Conservation (phyloP, 305 asterid species). For the Fraxinus albicans region DNA sequence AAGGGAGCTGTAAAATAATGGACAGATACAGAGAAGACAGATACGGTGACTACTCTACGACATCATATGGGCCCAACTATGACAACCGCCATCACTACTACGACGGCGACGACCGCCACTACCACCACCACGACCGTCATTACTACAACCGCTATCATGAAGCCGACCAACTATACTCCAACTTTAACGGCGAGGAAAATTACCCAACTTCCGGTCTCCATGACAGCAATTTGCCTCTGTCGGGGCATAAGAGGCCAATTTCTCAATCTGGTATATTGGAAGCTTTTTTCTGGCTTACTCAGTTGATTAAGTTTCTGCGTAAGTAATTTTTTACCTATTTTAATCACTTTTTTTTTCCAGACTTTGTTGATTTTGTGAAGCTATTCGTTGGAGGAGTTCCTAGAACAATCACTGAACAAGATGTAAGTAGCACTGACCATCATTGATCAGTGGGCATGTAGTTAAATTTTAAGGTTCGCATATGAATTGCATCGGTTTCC, state of each 20-base stretch:
- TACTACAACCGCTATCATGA: constrained; percentile 8
- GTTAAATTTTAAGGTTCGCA: neutral
- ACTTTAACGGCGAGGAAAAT: constrained; percentile 34
- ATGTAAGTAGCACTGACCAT: constrained; percentile 44
- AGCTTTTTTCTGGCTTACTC: neutral
- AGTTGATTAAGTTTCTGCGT: neutral
- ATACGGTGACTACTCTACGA: constrained; percentile 33
- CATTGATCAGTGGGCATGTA: neutral
- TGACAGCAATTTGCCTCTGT: constrained; percentile 31
- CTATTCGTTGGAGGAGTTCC: constrained; percentile 72
- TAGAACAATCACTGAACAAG: constrained; percentile 58
- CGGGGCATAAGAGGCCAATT: constrained; percentile 59
- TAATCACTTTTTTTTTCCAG: constrained; percentile 33
- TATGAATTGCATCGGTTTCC: neutral
- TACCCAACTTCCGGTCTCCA: constrained; percentile 29
- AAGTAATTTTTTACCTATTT: neutral
- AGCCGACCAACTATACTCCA: constrained; percentile 18
- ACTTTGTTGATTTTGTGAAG: constrained; percentile 52
- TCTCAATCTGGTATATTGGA: constrained; percentile 36
- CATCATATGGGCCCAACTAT: constrained; percentile 40
- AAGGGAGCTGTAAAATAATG: constrained; percentile 26
- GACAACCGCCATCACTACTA: constrained; percentile 29
- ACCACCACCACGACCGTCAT: constrained; percentile 27
- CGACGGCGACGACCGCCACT: constrained; percentile 19
- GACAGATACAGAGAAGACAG: constrained; percentile 44